These are phyloP conservation scores for Pythium brassicae DNA, from an alignment of 352 stramenopile genomes.

Conservation along the genomic window DNA sequence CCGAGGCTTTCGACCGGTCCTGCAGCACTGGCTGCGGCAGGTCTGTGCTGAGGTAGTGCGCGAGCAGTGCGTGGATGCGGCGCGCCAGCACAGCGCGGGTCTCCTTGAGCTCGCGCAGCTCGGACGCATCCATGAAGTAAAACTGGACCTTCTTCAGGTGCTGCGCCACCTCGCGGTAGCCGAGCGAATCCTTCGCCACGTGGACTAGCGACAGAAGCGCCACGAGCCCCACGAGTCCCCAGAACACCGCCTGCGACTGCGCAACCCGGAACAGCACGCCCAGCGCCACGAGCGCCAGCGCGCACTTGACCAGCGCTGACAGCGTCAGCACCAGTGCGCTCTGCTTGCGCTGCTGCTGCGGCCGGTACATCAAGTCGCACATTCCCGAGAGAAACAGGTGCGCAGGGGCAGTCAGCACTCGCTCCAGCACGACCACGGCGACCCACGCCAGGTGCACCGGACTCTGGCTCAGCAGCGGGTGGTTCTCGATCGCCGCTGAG, in stretches of 20 bases:
- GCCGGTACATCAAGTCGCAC: constrained; percentile 53
- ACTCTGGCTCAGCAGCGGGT: constrained; percentile 29
- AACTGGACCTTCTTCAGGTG: constrained; percentile 75
- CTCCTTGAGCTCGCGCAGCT: constrained; percentile 48
- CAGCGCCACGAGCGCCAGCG: constrained; percentile 13
- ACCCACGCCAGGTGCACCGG: constrained; percentile 44
- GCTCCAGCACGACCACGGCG: constrained; percentile 32
- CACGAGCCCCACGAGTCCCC: constrained; percentile 18
- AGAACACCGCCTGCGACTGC: constrained; percentile 29
- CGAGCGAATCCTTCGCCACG: constrained; percentile 24
- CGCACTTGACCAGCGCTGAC: constrained; percentile 8
- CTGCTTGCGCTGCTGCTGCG: constrained; percentile 20
- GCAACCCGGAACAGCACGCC: constrained; percentile 28
- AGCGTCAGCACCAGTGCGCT: constrained; percentile 14
- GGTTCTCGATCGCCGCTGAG: constrained; percentile 36
- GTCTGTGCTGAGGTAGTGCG: constrained; percentile 61
- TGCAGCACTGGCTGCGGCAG: constrained; percentile 60
- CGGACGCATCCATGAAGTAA: constrained; percentile 60
- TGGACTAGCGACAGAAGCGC: constrained; percentile 33
- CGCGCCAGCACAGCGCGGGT: constrained; percentile 49
- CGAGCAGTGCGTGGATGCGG: constrained; percentile 63
- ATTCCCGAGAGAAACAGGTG: constrained; percentile 41
- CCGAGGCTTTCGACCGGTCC: constrained; percentile 37
- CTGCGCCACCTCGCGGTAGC: constrained; percentile 40
- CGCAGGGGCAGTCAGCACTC: constrained; percentile 33